Base-by-base conservation (phyloP, 2,329 filamentous ascomycete genomes). In the Diaporthe aspalathi region DNA sequence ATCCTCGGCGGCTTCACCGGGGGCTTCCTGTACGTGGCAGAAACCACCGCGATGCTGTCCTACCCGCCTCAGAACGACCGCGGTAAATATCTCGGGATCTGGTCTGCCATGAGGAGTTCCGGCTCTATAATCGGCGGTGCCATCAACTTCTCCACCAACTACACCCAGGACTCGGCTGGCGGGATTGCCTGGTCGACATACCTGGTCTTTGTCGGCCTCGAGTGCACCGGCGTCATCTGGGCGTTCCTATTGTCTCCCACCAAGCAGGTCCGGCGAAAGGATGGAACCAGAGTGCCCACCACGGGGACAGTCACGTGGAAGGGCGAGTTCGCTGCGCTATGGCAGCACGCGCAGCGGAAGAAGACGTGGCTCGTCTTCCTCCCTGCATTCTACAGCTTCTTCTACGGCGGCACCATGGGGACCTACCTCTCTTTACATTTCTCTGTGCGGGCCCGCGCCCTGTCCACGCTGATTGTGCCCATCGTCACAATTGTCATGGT, bases 311-410 rank as follows among this genome's bases (percentile, higher is more conserved):
- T 74, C 20, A 69, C 74, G 0, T 75, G 74, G 74, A 60, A 53
- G 32, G 73, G 73, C 35, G 77, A 78, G 50, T 75, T 79, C 45
- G 50, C 68, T 2, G 75, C 74, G 0, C 73, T 78, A 5, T 74
- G 73, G 60, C 71, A 71, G 14, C 74, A 78, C 24, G 45, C 75
- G 16, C 73, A 76, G 45, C 70, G 74, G 9, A 77, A 74, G 29
- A 79, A 80, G 75, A 78, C 77, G 29, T 65, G 75, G 78, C 78
- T 81, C 5, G 75, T 81, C 50, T 78, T 79, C 57, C 70, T 81
- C 11, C 80, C 80, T 0, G 76, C 78, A 1, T 80, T 81, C 71
- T 81, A 81, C 74, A 80, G 80, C 1, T 82, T 82, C 76, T 82
- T 82, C 75, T 81, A 79, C 24, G 80, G 80, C 35, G 81, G 80